A percentile compares a stretch with the other conserved stretches of the same genome.
Evolutionary conservation across 768 basidiomycete species (phyloP).

Genomic region (Leccinum incarnatum): DNA sequence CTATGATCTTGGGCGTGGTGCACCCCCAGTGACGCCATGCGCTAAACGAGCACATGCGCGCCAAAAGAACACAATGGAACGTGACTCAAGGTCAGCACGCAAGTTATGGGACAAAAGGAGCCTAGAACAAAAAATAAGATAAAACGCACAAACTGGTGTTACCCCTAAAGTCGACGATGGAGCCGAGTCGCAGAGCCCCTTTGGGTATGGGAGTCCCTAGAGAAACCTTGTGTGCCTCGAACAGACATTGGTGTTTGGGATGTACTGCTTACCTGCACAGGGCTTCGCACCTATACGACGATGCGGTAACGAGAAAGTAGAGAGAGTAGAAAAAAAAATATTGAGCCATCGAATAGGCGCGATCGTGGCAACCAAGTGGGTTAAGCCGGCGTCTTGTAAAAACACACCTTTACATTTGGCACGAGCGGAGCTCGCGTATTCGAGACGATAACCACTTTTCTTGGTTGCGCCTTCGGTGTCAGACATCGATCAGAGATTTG

Average conservation of each 20-base stretch:
- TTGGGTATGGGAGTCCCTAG: conserved; percentile 71
- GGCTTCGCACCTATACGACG: conserved; percentile 67
- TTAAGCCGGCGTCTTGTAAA: conserved; percentile 1
- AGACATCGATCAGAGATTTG: conserved; percentile 28
- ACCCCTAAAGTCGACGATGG: conserved; percentile 71
- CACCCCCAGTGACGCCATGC: conserved; percentile 94
- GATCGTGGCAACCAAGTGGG: conserved; percentile 11
- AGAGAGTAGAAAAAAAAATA: conserved; percentile 11
- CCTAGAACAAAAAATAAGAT: not conserved
- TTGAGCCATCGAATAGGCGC: conserved; percentile 1
- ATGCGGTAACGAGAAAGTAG: conserved; percentile 9
- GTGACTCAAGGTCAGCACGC: not conserved
- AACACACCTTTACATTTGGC: conserved; percentile 74
- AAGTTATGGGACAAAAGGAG: conserved; percentile 1
- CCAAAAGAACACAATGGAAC: not conserved
- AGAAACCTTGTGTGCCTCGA: conserved; percentile 11
- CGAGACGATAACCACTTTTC: conserved; percentile 65
- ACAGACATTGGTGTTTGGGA: not conserved
- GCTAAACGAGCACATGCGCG: conserved; percentile 33
- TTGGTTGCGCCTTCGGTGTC: conserved; percentile 35
- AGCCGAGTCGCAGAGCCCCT: conserved; percentile 70
- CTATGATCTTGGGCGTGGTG: conserved; percentile 62
- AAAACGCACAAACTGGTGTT: conserved; percentile 59
- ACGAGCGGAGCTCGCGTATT: conserved; percentile 66
- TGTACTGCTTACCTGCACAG: conserved; percentile 52